Percentiles rank a stretch among this genome's conserved stretches.
Conservation (phyloP, 1,284 basidiomycete genomes). For the Tilletia setariae region DNA sequence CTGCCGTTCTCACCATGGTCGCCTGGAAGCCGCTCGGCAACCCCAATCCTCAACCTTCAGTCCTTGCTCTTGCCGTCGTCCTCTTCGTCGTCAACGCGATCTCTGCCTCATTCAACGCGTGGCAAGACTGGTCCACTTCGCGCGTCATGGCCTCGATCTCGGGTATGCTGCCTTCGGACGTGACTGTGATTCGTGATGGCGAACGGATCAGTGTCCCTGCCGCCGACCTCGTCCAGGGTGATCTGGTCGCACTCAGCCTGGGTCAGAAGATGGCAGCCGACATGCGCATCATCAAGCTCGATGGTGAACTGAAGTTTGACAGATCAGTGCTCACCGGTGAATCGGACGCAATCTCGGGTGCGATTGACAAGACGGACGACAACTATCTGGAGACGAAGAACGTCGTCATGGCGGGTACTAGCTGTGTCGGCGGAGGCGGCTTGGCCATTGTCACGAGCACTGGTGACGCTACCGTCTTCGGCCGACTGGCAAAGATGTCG, state of each 20-base stretch:
- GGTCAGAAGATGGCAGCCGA: constrained; percentile 59
- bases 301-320: constrained; percentile 63
- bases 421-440: constrained; percentile 63
- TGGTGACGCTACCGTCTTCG: constrained; percentile 63
- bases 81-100: constrained; percentile 58
- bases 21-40: constrained; percentile 62
- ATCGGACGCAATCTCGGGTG: constrained; percentile 61
- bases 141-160: constrained; percentile 57
- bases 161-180: constrained; percentile 44
- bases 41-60: constrained; percentile 59
- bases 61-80: no score
- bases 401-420: constrained; percentile 66
- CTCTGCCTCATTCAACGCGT: constrained; percentile 59
- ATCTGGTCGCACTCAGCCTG: constrained; percentile 61
- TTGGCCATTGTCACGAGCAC: constrained; percentile 63
- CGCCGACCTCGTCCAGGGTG: constrained; percentile 67
- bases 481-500: constrained; percentile 50
- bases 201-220: constrained; percentile 64
- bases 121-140: constrained; percentile 50
- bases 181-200: constrained; percentile 65
- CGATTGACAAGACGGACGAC: constrained; percentile 60
- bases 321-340: constrained; percentile 67
- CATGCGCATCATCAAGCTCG: constrained; percentile 53
- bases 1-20: constrained; percentile 58
- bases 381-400: constrained; percentile 62